Evolutionary conservation across 495 filamentous ascomycete genomes (phyloP), one percentile per base, ranked within the genome.

Genomic region (Penicillium goetzii): DNA sequence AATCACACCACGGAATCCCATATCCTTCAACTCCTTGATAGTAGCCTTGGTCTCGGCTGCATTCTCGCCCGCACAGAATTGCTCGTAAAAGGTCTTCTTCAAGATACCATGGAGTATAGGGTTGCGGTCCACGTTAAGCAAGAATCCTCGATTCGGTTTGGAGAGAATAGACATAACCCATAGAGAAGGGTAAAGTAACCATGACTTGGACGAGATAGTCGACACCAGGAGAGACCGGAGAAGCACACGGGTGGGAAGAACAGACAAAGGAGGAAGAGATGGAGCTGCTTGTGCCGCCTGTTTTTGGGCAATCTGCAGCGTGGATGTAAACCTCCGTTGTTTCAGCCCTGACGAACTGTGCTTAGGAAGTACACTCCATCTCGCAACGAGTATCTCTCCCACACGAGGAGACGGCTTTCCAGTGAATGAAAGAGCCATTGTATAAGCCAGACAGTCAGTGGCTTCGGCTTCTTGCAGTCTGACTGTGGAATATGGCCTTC

Each of bases 211-310:
- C 0, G 92, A 95, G 51, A 97, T 81, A 8, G 85, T 84, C 14
- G 88, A 88, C 38, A 92, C 88, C 49, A 90, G 81, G 50, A 93
- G 81, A 2, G 91, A 92, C 43, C 93, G 86, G 30, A 97, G 79
- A 25, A 97, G 78, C 23, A 81, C 86, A 21, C 80, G 80, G 7
- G 89, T 78, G 0, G 93, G 90, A 50, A 97, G 81, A 52, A 85
- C 78, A 1, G 89, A 85, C 14, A 95, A 77, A 8, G 90, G 85
- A 11, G 86, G 67, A 9, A 66, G 43, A 38, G 56, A 12, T 23
- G 62, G 21, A 36, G 56, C n/a, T 43, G 56, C n/a, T 43, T 55
- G 10, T 21, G 43, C 34, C n/a, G 36, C 51, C 21, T 51, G 41
- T 19, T 50, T 43, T 36, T 56, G 58, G 19, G 56, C 14, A 26